Conservation (phyloP, 202 grass and related monocot species). For the Bolboschoenoplectus hybrid region DNA sequence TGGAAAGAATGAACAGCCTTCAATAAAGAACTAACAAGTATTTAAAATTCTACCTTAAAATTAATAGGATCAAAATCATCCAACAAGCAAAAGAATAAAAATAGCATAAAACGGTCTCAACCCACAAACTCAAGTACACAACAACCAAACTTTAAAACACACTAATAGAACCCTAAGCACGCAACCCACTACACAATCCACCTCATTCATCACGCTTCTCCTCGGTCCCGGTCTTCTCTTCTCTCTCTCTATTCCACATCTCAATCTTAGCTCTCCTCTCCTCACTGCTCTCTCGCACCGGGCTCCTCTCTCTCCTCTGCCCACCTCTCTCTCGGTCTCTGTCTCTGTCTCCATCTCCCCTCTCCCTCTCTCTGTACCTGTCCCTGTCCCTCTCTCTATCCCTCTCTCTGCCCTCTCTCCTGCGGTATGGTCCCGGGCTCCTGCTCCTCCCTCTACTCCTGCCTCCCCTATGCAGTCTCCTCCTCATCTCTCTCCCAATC, state of each 20-base stretch:
- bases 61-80: not conserved
- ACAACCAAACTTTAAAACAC: not conserved
- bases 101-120: slow-evolving; percentile 5
- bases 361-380: slow-evolving; percentile 54
- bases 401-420: slow-evolving; percentile 48
- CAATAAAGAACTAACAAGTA: not conserved
- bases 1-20: not conserved
- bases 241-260: slow-evolving; percentile 72
- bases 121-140: not conserved
- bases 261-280: slow-evolving; percentile 76
- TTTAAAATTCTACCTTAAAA: not conserved
- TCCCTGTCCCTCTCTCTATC: slow-evolving; percentile 45
- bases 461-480: slow-evolving; percentile 58
- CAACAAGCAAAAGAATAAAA: not conserved
- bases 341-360: slow-evolving; percentile 47
- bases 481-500: slow-evolving; percentile 87
- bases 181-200: not conserved
- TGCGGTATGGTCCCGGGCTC: slow-evolving; percentile 56
- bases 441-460: slow-evolving; percentile 63
- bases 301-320: slow-evolving; percentile 50
- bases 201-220: slow-evolving; percentile 18
- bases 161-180: not conserved
- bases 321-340: slow-evolving; percentile 50
- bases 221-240: not conserved
- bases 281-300: slow-evolving; percentile 20